phyloP scores from a whole-genome alignment of 345 rosid species.

The Luvunga scandens region DNA sequence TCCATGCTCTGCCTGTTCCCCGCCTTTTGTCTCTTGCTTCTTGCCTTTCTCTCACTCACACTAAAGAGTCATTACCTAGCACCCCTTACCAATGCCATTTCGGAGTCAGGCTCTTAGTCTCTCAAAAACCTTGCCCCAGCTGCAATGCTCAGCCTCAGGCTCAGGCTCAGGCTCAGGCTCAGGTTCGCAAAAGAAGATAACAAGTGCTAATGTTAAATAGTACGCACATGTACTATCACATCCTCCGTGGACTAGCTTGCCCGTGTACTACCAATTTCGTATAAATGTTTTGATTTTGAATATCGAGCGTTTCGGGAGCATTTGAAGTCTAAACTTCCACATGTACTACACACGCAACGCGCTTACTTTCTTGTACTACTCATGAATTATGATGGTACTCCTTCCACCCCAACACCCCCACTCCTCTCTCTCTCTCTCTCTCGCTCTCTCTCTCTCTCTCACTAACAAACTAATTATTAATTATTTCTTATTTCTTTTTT shows the following conservation, averaged over 20 bases:
- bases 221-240: slow-evolving; percentile 33
- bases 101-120: neutral
- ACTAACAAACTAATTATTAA: neutral
- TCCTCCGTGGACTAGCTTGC: slow-evolving; percentile 6
- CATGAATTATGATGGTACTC: neutral
- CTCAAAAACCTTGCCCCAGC: no score
- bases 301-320: no score
- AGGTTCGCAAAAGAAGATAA: no score
- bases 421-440: neutral
- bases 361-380: slow-evolving; percentile 2
- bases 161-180: no score
- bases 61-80: neutral
- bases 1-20: slow-evolving; percentile 81
- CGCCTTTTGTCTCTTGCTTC: slow-evolving; percentile 35
- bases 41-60: slow-evolving; percentile 22
- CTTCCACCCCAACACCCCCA: no score
- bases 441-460: neutral
- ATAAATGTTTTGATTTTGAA: no score
- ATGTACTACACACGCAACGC: neutral
- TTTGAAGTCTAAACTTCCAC: no score
- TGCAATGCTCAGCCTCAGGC: no score
- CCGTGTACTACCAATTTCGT: slow-evolving; percentile 28
- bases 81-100: neutral
- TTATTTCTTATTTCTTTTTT: no score
- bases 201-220: neutral